A percentile compares a stretch with the other conserved stretches of the same genome.
Conservation (phyloP, 352 stramenopile genomes). For the Pythium scleroteichum region DNA sequence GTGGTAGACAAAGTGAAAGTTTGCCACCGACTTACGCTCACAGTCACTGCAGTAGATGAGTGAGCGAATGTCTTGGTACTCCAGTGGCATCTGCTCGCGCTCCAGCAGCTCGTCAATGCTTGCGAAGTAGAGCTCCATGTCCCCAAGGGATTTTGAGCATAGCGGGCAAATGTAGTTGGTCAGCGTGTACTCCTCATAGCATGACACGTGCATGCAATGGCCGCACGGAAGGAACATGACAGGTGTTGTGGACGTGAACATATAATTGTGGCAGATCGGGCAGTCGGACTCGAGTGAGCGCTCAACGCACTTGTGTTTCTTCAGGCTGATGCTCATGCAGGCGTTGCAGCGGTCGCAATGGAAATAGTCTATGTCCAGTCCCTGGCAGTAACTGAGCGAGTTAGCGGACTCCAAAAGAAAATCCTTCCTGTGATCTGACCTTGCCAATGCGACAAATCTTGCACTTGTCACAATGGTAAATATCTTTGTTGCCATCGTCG, state of each 20-base stretch:
- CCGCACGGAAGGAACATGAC: slow-evolving; percentile 94
- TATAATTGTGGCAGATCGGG: slow-evolving; percentile 94
- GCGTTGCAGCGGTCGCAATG: slow-evolving; percentile 98
- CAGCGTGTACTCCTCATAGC: slow-evolving; percentile 94
- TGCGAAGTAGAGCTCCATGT: slow-evolving; percentile 92
- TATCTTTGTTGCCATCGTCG: slow-evolving; percentile 90
- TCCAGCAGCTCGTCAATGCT: slow-evolving; percentile 84
- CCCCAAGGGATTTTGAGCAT: slow-evolving; percentile 94
- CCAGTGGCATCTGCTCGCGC: slow-evolving; percentile 74
- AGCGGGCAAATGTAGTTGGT: slow-evolving; percentile 95
- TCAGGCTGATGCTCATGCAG: slow-evolving; percentile 93
- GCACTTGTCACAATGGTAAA: slow-evolving; percentile 99
- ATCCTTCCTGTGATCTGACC: slow-evolving; percentile 20
- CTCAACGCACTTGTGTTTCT: slow-evolving; percentile 94
- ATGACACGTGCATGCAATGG: slow-evolving; percentile 96
- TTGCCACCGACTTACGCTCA: slow-evolving; percentile 80
- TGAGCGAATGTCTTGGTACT: slow-evolving; percentile 75
- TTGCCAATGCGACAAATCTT: slow-evolving; percentile 96
- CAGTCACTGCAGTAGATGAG: slow-evolving; percentile 88
- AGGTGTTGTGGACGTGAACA: slow-evolving; percentile 96
- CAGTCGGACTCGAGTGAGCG: slow-evolving; percentile 95
- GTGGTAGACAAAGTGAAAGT: slow-evolving; percentile 88
- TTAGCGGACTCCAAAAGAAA: too few relatives aligned
- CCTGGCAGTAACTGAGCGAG: too few relatives aligned
- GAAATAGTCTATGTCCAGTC: slow-evolving; percentile 96